These are phyloP conservation scores for Platismatia glauca DNA, from an alignment of 495 filamentous ascomycete genomes.

Conservation along the genomic window DNA sequence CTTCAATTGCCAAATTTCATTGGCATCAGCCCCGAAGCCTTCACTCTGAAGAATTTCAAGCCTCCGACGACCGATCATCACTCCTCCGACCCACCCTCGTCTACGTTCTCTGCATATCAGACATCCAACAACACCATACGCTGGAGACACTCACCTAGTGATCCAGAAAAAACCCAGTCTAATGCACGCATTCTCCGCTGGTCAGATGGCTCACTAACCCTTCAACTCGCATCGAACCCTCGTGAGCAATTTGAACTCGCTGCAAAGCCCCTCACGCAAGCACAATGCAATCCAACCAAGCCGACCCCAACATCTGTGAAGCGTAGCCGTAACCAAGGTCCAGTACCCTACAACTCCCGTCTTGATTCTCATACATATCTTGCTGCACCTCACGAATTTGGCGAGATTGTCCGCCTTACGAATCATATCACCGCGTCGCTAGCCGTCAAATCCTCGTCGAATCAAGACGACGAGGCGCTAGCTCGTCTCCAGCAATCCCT, in stretches of 20 bases:
- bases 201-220: constrained; percentile 77
- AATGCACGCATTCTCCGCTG: constrained; percentile 71
- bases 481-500: constrained; percentile 62
- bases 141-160: constrained; percentile 58
- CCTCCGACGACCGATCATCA: constrained; percentile 50
- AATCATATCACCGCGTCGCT: constrained; percentile 75
- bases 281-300: constrained; percentile 36
- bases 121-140: constrained; percentile 60
- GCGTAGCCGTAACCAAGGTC: constrained; percentile 9
- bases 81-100: constrained; percentile 30
- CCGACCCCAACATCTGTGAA: constrained; percentile 38
- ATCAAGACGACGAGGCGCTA: constrained; percentile 68
- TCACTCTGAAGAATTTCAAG: constrained; percentile 62
- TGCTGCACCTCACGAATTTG: constrained; percentile 59
- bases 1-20: constrained; percentile 75
- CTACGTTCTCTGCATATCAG: constrained; percentile 48
- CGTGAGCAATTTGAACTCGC: constrained; percentile 71
- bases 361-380: constrained; percentile 79
- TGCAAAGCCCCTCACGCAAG: constrained; percentile 65
- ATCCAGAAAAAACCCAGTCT: constrained; percentile 53
- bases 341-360: constrained; percentile 52
- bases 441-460: constrained; percentile 57
- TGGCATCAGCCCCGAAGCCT: constrained; percentile 63
- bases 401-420: constrained; percentile 61
- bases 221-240: constrained; percentile 64